A percentile compares a stretch with the other conserved stretches of the same genome.
phyloP scores from a whole-genome alignment of 2,329 filamentous ascomycete species.

The Apiospora aurea region DNA sequence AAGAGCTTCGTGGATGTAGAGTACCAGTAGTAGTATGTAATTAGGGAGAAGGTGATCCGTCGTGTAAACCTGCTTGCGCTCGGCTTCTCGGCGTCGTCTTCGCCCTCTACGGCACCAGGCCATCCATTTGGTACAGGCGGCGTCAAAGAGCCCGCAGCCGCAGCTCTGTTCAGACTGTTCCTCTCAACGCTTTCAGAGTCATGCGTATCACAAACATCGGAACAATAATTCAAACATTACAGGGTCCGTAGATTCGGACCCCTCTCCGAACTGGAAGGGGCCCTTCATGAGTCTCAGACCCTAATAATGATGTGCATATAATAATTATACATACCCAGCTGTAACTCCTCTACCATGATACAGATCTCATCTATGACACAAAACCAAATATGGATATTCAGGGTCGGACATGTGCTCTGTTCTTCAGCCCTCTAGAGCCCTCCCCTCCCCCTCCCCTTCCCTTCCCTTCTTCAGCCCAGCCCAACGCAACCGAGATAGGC shows the following conservation, averaged over 20 bases:
- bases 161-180: neutral
- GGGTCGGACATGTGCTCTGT: constrained; percentile 11
- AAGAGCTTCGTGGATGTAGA: neutral
- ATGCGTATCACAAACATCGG: neutral
- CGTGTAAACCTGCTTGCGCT: neutral
- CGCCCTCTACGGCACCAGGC: neutral
- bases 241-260: neutral
- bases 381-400: constrained; percentile 16
- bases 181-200: constrained; percentile 4
- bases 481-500: constrained; percentile 10
- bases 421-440: constrained; percentile 18
- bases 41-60: neutral
- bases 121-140: neutral
- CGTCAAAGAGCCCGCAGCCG: neutral
- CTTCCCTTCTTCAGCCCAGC: constrained; percentile 8
- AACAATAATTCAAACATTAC: no score
- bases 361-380: constrained; percentile 14
- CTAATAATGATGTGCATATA: constrained; percentile 16
- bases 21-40: no score
- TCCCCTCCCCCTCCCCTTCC: no score
- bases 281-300: constrained; percentile 9
- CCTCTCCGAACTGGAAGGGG: neutral
- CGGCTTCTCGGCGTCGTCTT: neutral
- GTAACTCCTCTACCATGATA: neutral
- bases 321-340: neutral